Evolutionary conservation across 2,329 filamentous ascomycete genomes (phyloP).

Genomic region (Monosporascus sp.): DNA sequence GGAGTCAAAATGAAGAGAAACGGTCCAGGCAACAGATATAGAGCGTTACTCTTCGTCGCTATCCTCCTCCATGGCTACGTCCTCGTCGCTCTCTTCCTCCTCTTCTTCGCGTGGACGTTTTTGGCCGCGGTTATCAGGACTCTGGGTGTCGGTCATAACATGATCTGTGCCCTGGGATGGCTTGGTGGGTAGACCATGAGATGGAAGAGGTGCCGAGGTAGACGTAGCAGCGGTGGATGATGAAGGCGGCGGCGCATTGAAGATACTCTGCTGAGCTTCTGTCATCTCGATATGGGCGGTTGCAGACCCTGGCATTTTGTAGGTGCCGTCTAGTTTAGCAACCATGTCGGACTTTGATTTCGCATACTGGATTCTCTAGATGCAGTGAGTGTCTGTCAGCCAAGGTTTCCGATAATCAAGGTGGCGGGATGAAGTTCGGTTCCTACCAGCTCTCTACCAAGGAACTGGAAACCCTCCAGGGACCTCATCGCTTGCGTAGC

Average conservation of each 20-base stretch:
- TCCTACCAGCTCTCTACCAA: slow-evolving; percentile 78
- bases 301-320: slow-evolving; percentile 59
- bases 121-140: slow-evolving; percentile 53
- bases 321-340: slow-evolving; percentile 87
- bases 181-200: slow-evolving; percentile 40
- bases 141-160: slow-evolving; percentile 45
- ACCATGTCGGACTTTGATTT: slow-evolving; percentile 85
- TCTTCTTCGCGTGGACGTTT: slow-evolving; percentile 70
- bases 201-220: slow-evolving; percentile 30
- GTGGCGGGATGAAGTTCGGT: neutral
- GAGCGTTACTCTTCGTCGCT: slow-evolving; percentile 58
- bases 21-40: slow-evolving; percentile 2
- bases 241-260: slow-evolving; percentile 60
- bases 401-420: neutral
- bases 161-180: slow-evolving; percentile 43
- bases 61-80: slow-evolving; percentile 63
- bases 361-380: slow-evolving; percentile 82
- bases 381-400: neutral
- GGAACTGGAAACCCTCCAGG: slow-evolving; percentile 78
- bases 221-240: slow-evolving; percentile 32
- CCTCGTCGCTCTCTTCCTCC: slow-evolving; percentile 52
- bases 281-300: slow-evolving; percentile 59
- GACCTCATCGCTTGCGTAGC: slow-evolving; percentile 91
- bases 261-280: slow-evolving; percentile 74
- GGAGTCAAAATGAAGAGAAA: slow-evolving; percentile 8